phyloP scores from a whole-genome alignment of 768 basidiomycete genomes.

The Pisolithus microcarpus region DNA sequence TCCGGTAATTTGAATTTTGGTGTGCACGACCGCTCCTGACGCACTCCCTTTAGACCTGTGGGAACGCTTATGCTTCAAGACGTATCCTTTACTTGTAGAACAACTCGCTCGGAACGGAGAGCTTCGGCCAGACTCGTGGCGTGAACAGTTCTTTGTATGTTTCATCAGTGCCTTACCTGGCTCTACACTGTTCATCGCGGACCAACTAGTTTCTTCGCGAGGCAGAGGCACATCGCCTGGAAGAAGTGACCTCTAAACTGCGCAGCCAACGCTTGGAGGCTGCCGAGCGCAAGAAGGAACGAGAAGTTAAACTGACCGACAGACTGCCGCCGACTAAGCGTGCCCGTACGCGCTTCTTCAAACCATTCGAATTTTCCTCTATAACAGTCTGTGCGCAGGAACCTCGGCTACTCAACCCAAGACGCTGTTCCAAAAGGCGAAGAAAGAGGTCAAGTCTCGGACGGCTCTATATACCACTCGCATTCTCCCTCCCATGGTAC shows the following conservation, averaged over 20 bases:
- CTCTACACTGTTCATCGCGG: slow-evolving; percentile 4
- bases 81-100: slow-evolving; percentile 49
- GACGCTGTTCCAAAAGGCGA: slow-evolving; percentile 72
- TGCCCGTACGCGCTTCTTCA: slow-evolving; percentile 25
- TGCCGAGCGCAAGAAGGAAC: slow-evolving; percentile 69
- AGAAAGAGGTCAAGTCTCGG: slow-evolving; percentile 61
- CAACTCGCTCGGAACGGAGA: slow-evolving; percentile 35
- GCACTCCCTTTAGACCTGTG: slow-evolving; percentile 48
- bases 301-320: slow-evolving; percentile 70
- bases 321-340: slow-evolving; percentile 62
- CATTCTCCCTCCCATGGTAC: slow-evolving; percentile 46
- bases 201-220: slow-evolving; percentile 44
- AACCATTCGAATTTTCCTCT: slow-evolving; percentile 6
- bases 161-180: not conserved
- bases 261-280: slow-evolving; percentile 62
- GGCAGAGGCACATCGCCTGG: slow-evolving; percentile 56
- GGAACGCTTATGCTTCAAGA: slow-evolving; percentile 55
- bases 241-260: slow-evolving; percentile 54
- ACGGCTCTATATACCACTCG: slow-evolving; percentile 51
- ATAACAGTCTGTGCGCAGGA: slow-evolving; percentile 27
- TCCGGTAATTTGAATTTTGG: slow-evolving; percentile 34
- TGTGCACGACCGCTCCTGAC: slow-evolving; percentile 3
- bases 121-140: slow-evolving; percentile 57
- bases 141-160: slow-evolving; percentile 60
- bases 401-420: slow-evolving; percentile 42